These are phyloP conservation scores for Saussurea involucrata DNA, from an alignment of 129 eudicot genomes.

Conservation along the genomic window DNA sequence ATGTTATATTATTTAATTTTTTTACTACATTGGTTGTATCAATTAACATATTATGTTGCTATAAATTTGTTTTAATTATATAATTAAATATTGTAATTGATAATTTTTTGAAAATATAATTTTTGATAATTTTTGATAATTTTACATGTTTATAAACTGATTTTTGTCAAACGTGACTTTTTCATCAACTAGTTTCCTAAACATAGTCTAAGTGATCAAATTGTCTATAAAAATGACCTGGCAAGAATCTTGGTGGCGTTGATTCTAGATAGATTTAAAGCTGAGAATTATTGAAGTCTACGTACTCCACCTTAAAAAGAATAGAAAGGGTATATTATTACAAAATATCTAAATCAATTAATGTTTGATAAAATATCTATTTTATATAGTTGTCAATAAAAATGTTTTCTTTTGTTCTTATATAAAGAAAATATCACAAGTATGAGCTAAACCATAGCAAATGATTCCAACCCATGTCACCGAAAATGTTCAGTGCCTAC, in stretches of 20 bases:
- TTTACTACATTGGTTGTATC: too few species aligned
- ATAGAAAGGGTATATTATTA: neutral
- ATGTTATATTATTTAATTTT: too few species aligned
- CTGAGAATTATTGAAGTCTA: neutral
- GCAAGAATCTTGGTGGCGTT: neutral
- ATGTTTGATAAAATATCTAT: too few species aligned
- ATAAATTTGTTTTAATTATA: too few species aligned
- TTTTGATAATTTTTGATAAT: too few species aligned
- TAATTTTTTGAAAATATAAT: too few species aligned
- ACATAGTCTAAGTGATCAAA: neutral
- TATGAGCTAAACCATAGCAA: neutral
- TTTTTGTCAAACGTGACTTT: too few species aligned
- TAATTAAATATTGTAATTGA: too few species aligned
- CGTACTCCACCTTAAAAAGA: neutral
- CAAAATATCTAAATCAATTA: neutral
- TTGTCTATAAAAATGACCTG: neutral
- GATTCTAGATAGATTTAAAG: too few species aligned
- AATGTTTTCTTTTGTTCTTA: neutral
- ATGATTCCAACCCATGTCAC: neutral
- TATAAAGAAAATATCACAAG: neutral
- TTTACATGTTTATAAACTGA: too few species aligned
- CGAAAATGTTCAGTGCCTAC: neutral
- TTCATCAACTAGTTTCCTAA: too few species aligned
- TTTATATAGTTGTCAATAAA: neutral
- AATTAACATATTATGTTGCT: too few species aligned